Percentiles rank a stretch among this genome's conserved stretches.
phyloP scores from a whole-genome alignment of 1,139 yeast species.

The Saccharomyces pastorianus region DNA sequence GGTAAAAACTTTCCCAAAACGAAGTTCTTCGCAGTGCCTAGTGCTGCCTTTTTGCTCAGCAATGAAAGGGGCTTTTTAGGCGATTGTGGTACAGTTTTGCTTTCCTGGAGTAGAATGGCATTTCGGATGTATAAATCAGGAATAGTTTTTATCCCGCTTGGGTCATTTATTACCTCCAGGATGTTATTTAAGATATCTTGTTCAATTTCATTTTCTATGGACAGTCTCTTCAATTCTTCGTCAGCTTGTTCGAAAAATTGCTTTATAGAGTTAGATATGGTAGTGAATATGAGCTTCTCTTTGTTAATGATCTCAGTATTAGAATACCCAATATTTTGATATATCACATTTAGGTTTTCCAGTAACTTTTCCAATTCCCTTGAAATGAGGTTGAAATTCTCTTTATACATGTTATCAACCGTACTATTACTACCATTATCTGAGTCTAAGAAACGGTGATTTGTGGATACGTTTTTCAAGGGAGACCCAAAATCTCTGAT shows the following conservation, averaged over 20 bases:
- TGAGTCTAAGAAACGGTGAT: neutral
- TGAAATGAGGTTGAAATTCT: slow-evolving; percentile 31
- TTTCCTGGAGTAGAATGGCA: slow-evolving; percentile 25
- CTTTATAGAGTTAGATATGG: slow-evolving; percentile 32
- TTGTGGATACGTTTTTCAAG: slow-evolving; percentile 6
- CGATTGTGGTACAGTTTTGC: slow-evolving; percentile 27
- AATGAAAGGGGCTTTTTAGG: slow-evolving; percentile 31
- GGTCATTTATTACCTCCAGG: slow-evolving; percentile 30
- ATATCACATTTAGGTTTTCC: no score
- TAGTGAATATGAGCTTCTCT: slow-evolving; percentile 32
- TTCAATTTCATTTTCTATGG: slow-evolving; percentile 26
- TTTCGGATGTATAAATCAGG: slow-evolving; percentile 36
- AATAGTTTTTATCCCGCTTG: slow-evolving; percentile 33
- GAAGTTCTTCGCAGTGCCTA: slow-evolving; percentile 27
- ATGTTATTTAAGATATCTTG: slow-evolving; percentile 29
- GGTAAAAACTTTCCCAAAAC: slow-evolving; percentile 30
- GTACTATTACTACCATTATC: neutral
- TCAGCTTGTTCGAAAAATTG: slow-evolving; percentile 33
- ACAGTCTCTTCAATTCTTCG: slow-evolving; percentile 27
- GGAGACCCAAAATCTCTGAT: slow-evolving; percentile 20
- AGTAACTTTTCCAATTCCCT: slow-evolving; percentile 28
- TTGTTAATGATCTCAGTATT: slow-evolving; percentile 32
- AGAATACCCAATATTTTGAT: slow-evolving; percentile 32
- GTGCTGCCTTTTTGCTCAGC: slow-evolving; percentile 28
- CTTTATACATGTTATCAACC: slow-evolving; percentile 18